These are phyloP conservation scores for Stephanodiscus triporus DNA, from an alignment of 108 stramenopile species.

Conservation along the genomic window DNA sequence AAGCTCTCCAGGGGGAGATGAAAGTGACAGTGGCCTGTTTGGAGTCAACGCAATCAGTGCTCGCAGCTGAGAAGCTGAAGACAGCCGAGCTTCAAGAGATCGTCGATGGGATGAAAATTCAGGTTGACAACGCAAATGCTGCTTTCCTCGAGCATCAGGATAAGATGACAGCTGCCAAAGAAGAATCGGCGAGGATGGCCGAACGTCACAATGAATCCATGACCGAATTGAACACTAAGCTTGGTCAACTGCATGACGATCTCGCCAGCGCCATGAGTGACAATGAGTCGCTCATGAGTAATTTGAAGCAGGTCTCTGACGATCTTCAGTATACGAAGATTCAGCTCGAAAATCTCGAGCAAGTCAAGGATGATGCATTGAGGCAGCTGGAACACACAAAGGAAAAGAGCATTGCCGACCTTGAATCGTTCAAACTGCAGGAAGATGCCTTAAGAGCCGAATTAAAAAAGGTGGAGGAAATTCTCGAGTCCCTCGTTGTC, in stretches of 20 bases:
- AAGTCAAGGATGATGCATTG: constrained; percentile 28
- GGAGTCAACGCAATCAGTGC: constrained; percentile 37
- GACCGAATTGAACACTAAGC: constrained; percentile 47
- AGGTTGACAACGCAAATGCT: constrained; percentile 26
- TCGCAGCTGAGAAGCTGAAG: constrained; percentile 43
- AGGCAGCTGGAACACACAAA: constrained; percentile 20
- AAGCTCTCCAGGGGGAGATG: constrained; percentile 56
- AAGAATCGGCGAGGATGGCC: constrained; percentile 22
- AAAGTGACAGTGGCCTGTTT: constrained; percentile 42
- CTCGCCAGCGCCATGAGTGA: constrained; percentile 17
- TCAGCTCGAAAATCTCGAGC: constrained; percentile 35
- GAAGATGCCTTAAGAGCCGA: constrained; percentile 13
- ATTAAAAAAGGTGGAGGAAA: constrained; percentile 11
- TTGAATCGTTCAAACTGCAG: constrained; percentile 25
- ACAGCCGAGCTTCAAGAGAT: constrained; percentile 32
- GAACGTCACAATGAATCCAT: constrained; percentile 44
- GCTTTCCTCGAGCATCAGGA: constrained; percentile 28
- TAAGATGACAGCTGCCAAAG: constrained; percentile 20
- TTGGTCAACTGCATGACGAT: constrained; percentile 44
- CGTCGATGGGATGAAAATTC: constrained; percentile 20
- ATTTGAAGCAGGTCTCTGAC: constrained; percentile 37
- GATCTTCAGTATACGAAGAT: constrained; percentile 16
- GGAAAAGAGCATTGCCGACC: constrained; percentile 22
- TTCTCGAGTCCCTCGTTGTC: constrained; percentile 5
- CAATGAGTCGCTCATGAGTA: constrained; percentile 25